Conservation (phyloP, 2,329 filamentous ascomycete genomes). For the Aureobasidium sp. region DNA sequence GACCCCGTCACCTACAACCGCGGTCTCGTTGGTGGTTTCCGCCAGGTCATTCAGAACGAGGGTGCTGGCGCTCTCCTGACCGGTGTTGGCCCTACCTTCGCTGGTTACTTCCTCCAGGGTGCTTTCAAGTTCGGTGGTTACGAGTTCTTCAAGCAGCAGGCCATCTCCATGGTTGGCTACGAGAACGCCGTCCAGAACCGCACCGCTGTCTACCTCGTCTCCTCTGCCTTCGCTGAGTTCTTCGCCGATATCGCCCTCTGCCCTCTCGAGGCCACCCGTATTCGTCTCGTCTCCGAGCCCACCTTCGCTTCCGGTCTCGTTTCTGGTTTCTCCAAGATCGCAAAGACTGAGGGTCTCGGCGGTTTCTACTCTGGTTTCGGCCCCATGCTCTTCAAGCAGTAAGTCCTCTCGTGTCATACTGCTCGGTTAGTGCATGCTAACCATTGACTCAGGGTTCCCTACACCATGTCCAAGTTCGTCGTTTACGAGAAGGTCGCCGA, state of each 20-base stretch:
- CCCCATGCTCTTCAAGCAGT: constrained; percentile 77
- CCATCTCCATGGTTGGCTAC: constrained; percentile 70
- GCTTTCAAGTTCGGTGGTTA: constrained; percentile 93
- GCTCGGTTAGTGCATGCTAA: not conserved
- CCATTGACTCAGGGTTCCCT: constrained; percentile 59
- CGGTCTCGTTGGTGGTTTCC: constrained; percentile 79
- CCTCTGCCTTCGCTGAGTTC: constrained; percentile 55
- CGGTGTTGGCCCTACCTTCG: constrained; percentile 75
- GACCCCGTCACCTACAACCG: constrained; percentile 84
- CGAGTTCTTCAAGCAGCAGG: constrained; percentile 93
- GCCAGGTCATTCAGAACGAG: constrained; percentile 75
- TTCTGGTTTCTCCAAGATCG: constrained; percentile 74
- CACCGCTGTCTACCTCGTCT: constrained; percentile 70
- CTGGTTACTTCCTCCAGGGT: constrained; percentile 91
- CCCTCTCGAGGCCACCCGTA: constrained; percentile 88
- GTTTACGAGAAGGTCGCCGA: constrained; percentile 86
- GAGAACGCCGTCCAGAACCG: constrained; percentile 71
- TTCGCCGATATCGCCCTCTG: constrained; percentile 75
- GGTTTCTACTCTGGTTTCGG: constrained; percentile 91
- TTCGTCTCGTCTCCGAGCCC: constrained; percentile 83
- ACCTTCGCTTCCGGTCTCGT: constrained; percentile 75
- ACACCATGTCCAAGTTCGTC: constrained; percentile 94
- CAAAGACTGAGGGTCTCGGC: constrained; percentile 72
- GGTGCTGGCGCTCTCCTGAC: constrained; percentile 81
- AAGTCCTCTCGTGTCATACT: constrained; percentile 18